Evolutionary conservation across 1,284 basidiomycete species (phyloP), one percentile per base, ranked within the genome.

Genomic region (Puccinia hordei): DNA sequence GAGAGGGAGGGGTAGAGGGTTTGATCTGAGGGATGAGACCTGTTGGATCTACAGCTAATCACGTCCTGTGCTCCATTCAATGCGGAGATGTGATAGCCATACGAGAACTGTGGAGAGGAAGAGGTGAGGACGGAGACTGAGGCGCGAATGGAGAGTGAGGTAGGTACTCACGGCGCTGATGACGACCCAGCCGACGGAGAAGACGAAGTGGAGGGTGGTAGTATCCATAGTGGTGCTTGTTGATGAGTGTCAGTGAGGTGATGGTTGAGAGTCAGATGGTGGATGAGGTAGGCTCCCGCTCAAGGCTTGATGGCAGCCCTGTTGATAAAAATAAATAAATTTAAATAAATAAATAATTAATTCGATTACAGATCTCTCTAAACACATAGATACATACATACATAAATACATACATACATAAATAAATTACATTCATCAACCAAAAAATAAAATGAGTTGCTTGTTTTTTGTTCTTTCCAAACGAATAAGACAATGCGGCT

Each of bases 41-140:
- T 33, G 41, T 38, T 66, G 0, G 68, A 71, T 6, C 55, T 68
- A 81, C 93, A 95, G 10, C 91, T 93, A 81, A 95, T 86, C 59
- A 91, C 90, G 8, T 88, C 89, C 84, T 93, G 91, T 59, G 95
- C 91, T 85, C 93, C 93, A 85, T 95, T 95, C 81, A 95, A 89
- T 44, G 91, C 92, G 5, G 93, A 92, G 72, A 93, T 91, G 85
- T 95, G 93, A 82, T 86, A 88, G 27, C 87, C 87, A 81, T 87
- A 83, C 63, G 83, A 80, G n/a, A 83, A 73, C 82, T 71, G 46
- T 63, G 59, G n/a, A 27, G 27, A 44, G 0, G 41, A 22, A 38
- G 41, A 8, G 19, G 2, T 4, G 49, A 35, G 15, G 24, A 63
- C 8, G n/a, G 24, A 8, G 19, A 19, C 9, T 53, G 6, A 19